Percentiles rank a stretch among this genome's conserved stretches.
Evolutionary conservation across 257 asterid species (phyloP).

Genomic region (Solanum medicagineum): DNA sequence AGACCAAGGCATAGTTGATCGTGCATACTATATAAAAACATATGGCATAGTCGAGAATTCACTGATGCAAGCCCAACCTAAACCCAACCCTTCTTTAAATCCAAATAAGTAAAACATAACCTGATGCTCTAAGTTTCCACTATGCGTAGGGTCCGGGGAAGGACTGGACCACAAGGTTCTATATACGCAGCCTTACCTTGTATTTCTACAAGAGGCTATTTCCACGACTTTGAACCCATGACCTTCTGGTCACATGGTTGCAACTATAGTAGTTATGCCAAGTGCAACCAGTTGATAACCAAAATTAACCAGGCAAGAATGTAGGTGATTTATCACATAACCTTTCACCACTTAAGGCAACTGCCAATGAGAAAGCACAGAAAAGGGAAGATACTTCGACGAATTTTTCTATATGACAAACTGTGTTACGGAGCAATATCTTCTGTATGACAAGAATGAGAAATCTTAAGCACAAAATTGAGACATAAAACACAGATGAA

Average conservation of each 20-base stretch:
- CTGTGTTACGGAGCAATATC: neutral
- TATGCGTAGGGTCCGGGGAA: neutral
- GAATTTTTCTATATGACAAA: neutral
- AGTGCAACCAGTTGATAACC: neutral
- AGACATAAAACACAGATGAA: neutral
- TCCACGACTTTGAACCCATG: neutral
- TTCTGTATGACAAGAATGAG: neutral
- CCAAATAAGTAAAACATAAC: neutral
- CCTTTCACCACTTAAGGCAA: neutral
- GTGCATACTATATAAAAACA: neutral
- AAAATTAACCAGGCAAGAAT: neutral
- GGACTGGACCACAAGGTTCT: neutral
- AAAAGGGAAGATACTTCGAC: neutral
- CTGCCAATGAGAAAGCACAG: neutral
- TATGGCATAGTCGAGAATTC: neutral
- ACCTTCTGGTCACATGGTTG: neutral
- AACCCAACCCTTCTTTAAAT: neutral
- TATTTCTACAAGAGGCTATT: neutral
- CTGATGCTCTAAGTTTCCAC: neutral
- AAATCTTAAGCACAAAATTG: neutral
- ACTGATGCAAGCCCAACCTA: neutral
- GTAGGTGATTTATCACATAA: neutral
- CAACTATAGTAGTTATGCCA: neutral
- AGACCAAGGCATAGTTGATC: neutral
- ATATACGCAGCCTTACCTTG: rapidly evolving